Percentiles rank a stretch among this genome's conserved stretches.
Conservation (phyloP, 2,329 filamentous ascomycete genomes). For the Pseudonectria foliicola region DNA sequence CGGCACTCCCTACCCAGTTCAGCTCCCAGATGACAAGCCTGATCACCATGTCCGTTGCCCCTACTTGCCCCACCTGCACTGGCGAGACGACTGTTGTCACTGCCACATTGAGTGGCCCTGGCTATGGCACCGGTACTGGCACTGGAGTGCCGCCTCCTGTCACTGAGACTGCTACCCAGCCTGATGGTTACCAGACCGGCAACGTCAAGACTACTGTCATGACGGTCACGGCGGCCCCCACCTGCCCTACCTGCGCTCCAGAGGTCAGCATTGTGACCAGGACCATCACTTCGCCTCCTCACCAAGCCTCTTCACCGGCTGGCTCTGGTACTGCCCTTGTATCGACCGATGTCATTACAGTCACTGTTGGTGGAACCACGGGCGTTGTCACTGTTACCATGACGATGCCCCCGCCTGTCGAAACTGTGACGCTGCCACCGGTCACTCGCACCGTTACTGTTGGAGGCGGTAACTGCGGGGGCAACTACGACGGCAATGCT, state of each 20-base stretch:
- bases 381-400: not conserved
- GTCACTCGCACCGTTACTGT: not conserved
- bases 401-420: no score
- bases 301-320: conserved; percentile 11
- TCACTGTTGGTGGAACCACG: conserved; percentile 2
- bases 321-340: conserved; percentile 7
- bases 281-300: not conserved
- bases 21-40: not conserved
- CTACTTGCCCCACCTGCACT: not conserved
- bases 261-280: not conserved
- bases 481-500: no score
- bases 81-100: not conserved
- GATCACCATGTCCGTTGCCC: not conserved
- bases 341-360: no score
- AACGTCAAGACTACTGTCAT: no score
- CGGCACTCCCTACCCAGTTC: not conserved
- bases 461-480: not conserved
- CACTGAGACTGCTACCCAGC: no score
- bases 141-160: no score
- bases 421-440: no score
- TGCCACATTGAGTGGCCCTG: not conserved
- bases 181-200: no score
- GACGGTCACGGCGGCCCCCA: no score
- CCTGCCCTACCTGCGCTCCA: no score
- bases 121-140: not conserved